phyloP scores from a whole-genome alignment of 2,329 filamentous ascomycete genomes.

The Biscogniauxia sp. region DNA sequence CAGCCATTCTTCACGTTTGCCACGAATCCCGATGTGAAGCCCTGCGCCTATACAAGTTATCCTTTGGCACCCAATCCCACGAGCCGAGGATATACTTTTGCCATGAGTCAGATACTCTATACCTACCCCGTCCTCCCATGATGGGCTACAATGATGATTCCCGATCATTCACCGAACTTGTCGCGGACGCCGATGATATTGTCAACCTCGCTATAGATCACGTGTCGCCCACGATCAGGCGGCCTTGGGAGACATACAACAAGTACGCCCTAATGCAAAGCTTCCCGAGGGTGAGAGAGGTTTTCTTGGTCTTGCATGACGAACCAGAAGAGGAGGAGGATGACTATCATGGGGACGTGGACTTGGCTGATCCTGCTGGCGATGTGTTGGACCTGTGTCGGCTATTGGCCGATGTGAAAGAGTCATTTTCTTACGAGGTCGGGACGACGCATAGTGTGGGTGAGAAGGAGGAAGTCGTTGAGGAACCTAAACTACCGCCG shows the following conservation, averaged over 20 bases:
- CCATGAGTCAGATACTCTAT: conserved; percentile 34
- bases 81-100: conserved; percentile 32
- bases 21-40: conserved; percentile 43
- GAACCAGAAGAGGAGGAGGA: conserved; percentile 13
- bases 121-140: conserved; percentile 38
- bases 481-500: conserved; percentile 23
- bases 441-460: conserved; percentile 25
- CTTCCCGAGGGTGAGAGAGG: conserved; percentile 39
- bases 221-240: conserved; percentile 41
- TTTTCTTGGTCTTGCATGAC: conserved; percentile 35
- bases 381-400: conserved; percentile 21
- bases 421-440: conserved; percentile 31
- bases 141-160: conserved; percentile 42
- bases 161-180: conserved; percentile 39
- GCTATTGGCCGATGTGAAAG: conserved; percentile 28
- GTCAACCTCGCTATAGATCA: conserved; percentile 45
- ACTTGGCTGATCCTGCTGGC: conserved; percentile 22
- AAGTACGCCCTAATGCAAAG: conserved; percentile 45
- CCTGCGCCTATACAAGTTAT: conserved; percentile 36
- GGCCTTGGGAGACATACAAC: conserved; percentile 51
- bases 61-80: conserved; percentile 35
- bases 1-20: conserved; percentile 40
- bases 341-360: conserved; percentile 11
- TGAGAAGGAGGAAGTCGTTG: conserved; percentile 20
- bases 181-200: conserved; percentile 35